Percentiles rank a stretch among this genome's conserved stretches.
Evolutionary conservation across 805 yeast species (phyloP).

Genomic region (Candida wancherniae): DNA sequence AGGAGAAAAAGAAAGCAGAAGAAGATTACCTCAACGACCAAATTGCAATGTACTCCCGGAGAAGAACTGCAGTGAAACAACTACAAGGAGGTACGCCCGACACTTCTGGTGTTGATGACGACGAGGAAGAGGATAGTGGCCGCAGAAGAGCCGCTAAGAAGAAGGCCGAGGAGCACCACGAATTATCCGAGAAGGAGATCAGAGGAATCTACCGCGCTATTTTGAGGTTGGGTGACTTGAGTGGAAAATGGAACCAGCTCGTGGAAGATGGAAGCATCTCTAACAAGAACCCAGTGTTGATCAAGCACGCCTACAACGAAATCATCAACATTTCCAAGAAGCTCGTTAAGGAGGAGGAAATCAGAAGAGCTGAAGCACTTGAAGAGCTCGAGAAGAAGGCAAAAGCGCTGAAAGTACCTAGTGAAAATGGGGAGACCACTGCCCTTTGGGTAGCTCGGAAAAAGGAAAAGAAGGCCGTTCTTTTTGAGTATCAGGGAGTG

Average conservation of each 20-base stretch:
- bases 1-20: conserved; percentile 80
- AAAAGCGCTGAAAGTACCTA: conserved; percentile 42
- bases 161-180: conserved; percentile 37
- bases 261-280: conserved; percentile 88
- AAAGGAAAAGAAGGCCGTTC: conserved; percentile 83
- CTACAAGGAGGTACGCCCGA: conserved; percentile 36
- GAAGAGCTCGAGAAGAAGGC: conserved; percentile 60
- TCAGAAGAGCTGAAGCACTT: conserved; percentile 50
- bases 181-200: conserved; percentile 78
- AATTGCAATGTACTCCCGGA: conserved; percentile 77
- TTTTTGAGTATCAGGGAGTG: conserved; percentile 85
- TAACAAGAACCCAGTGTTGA: conserved; percentile 73
- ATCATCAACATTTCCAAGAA: conserved; percentile 58
- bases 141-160: conserved; percentile 21
- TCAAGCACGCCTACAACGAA: conserved; percentile 74
- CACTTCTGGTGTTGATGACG: conserved; percentile 38
- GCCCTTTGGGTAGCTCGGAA: conserved; percentile 58
- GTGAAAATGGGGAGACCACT: conserved; percentile 39
- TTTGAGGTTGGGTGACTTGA: conserved; percentile 74
- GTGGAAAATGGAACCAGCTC: conserved; percentile 73
- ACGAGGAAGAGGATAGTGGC: conserved; percentile 31
- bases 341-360: conserved; percentile 61
- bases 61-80: conserved; percentile 68
- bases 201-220: conserved; percentile 82
- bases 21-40: conserved; percentile 86